These are phyloP conservation scores for Amylocarpus encephaloides DNA, from an alignment of 2,329 filamentous ascomycete genomes.

Conservation along the genomic window DNA sequence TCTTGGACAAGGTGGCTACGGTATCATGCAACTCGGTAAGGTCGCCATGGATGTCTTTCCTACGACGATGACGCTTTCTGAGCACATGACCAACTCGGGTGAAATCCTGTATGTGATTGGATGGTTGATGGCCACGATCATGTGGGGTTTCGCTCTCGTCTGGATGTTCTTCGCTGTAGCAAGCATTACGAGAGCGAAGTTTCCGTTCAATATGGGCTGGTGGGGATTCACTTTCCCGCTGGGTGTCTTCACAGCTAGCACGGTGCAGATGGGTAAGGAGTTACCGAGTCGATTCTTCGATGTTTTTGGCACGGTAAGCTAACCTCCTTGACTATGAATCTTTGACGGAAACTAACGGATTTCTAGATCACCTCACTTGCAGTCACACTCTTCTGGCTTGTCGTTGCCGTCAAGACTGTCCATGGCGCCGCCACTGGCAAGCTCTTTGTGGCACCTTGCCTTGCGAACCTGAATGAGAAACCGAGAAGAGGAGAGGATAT, in stretches of 20 bases:
- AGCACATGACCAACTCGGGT: constrained; percentile 37
- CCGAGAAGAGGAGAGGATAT: background rate
- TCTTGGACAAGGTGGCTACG: constrained; percentile 59
- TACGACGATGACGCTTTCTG: constrained; percentile 29
- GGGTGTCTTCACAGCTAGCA: constrained; percentile 48
- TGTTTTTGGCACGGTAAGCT: constrained; percentile 45
- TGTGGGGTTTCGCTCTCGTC: constrained; percentile 50
- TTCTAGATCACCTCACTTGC: constrained; percentile 41
- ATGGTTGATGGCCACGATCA: constrained; percentile 43
- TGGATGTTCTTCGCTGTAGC: constrained; percentile 50
- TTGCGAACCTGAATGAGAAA: constrained; percentile 33
- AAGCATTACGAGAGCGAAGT: constrained; percentile 38
- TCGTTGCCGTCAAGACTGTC: constrained; percentile 45
- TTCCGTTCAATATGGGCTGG: constrained; percentile 58
- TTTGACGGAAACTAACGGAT: background rate
- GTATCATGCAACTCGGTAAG: constrained; percentile 37
- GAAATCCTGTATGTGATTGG: constrained; percentile 54
- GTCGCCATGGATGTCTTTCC: constrained; percentile 40
- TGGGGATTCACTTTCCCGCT: constrained; percentile 56
- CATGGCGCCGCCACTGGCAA: constrained; percentile 41
- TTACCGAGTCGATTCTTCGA: constrained; percentile 50
- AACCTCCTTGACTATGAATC: constrained; percentile 8
- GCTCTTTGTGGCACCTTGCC: constrained; percentile 49
- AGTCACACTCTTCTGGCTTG: constrained; percentile 49
- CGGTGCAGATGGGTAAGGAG: constrained; percentile 42